Evolutionary conservation across 2,329 filamentous ascomycete genomes (phyloP).

Genomic region (Neurospora sp.): DNA sequence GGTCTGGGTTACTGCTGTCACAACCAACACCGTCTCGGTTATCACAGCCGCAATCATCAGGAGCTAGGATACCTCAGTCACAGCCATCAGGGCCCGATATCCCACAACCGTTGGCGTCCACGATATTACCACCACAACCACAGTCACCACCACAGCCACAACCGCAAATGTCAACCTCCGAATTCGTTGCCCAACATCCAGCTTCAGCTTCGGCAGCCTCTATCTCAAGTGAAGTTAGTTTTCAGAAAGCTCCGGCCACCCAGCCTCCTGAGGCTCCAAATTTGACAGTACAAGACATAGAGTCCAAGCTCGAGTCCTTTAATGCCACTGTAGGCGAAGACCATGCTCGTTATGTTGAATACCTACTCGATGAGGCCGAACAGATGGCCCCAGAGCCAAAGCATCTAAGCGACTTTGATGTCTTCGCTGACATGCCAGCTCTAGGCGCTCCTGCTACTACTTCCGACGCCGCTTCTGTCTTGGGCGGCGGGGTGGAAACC

Average conservation of each 20-base stretch:
- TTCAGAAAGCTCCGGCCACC: neutral
- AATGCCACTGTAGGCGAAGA: conserved; percentile 34
- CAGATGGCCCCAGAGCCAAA: conserved; percentile 28
- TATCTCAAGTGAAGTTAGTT: neutral
- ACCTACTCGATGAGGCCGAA: conserved; percentile 35
- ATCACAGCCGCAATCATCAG: neutral
- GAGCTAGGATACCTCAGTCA: neutral
- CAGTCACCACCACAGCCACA: neutral
- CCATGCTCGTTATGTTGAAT: conserved; percentile 35
- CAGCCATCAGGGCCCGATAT: neutral
- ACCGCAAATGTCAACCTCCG: neutral
- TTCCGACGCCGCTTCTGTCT: conserved; percentile 18
- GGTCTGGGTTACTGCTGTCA: neutral
- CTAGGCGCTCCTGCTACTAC: conserved; percentile 12
- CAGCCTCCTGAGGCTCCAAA: conserved; percentile 8
- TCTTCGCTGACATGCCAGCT: conserved; percentile 35
- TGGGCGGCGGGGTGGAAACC: conserved; percentile 25
- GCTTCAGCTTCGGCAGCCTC: neutral
- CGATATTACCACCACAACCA: neutral
- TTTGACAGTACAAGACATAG: conserved; percentile 36
- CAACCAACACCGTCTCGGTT: conserved; percentile 1
- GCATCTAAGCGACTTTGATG: conserved; percentile 32
- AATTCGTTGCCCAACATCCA: neutral
- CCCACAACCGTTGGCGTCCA: neutral
- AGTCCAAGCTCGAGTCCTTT: conserved; percentile 28